Evolutionary conservation across 176 grass and related monocot species (phyloP), one percentile per base, ranked within the genome.

Genomic region (Avena atlantica): DNA sequence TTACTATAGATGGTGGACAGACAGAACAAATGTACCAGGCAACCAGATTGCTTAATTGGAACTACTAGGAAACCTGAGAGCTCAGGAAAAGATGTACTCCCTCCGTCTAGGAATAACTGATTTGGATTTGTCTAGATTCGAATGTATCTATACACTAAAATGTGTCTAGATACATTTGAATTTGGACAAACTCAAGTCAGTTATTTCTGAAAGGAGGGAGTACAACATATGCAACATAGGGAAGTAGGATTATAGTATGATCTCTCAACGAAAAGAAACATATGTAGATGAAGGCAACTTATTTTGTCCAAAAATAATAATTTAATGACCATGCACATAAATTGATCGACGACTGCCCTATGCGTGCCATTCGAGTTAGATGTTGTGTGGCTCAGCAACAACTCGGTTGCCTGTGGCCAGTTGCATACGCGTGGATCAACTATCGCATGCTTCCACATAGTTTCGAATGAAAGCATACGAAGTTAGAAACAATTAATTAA

Each of bases 131-230:
- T 42, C 6, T 42, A 42, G 40, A 42, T 42, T 42, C 37, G 1
- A 0, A 42, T 1, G 37, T 42, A 42, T 42, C 37, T 42, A 42
- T 5, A 42, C 37, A 6, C n/a, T n/a, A n/a, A n/a, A n/a, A n/a
- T n/a, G 37, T 42, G 6, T 42, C 7, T 42, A 42, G 40, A 42
- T 42, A 42, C 40, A 42, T 42, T 0, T 0, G 5, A 42, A 42
- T 42, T 0, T 0, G 1, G 40, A 42, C 0, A 42, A 42, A 42
- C 0, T 0, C 40, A 42, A 42, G 6, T 42, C 40, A 42, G 0
- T 42, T 42, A 42, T 42, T 42, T 42, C 6, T 6, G 6, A 0
- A 42, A 0, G 40, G 40, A 42, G 40, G 40, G 40, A 42, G 40
- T 42, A 42, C 40, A 42, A 7, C 40, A 42, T 42, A 42, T 42